Conservation (phyloP, 75 land plant genomes). For the Pinus albicaulis region DNA sequence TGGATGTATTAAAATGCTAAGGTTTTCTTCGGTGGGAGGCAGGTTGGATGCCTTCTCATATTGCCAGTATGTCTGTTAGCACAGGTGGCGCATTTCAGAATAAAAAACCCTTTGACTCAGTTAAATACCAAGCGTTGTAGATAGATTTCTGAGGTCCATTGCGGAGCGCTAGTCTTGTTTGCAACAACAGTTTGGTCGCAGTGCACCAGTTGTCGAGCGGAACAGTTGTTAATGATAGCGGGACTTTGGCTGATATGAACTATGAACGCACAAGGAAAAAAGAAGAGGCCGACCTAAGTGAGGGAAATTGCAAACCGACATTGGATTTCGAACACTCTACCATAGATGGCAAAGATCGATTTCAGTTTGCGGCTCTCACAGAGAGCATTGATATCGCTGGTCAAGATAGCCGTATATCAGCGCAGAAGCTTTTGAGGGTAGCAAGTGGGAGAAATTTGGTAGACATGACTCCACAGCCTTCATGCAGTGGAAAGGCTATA, state of each 20-base stretch:
- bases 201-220: not conserved
- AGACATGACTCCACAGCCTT: too few relatives aligned
- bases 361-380: not conserved
- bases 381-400: not conserved
- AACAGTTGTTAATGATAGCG: not conserved
- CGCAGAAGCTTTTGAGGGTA: not conserved
- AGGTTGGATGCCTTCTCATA: not conserved
- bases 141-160: not conserved
- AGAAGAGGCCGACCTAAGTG: not conserved
- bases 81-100: not conserved
- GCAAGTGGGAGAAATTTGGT: too few relatives aligned
- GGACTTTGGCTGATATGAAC: not conserved
- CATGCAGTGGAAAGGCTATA: not conserved
- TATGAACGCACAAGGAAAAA: too few relatives aligned
- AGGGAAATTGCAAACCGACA: not conserved
- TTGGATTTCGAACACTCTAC: not conserved
- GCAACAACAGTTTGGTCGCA: too few relatives aligned
- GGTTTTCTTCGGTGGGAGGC: not conserved
- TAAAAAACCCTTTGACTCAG: not conserved
- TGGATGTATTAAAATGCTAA: not conserved
- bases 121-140: not conserved
- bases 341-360: not conserved
- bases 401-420: not conserved
- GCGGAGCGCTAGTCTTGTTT: not conserved
- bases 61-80: not conserved